Evolutionary conservation across 164 flowering plant species (phyloP).

Genomic region (Paratinospora sagittata): DNA sequence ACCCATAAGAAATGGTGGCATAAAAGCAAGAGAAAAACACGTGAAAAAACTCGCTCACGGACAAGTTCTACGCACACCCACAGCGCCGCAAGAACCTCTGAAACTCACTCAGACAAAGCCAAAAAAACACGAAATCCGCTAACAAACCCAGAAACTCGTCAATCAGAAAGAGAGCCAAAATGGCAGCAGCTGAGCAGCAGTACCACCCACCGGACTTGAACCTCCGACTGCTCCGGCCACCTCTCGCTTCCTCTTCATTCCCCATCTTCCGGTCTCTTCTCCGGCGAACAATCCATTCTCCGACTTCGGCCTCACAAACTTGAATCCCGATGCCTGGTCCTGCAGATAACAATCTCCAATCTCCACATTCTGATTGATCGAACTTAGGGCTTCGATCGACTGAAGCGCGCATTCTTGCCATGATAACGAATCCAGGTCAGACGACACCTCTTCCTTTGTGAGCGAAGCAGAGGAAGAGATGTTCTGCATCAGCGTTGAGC

Average conservation of each 20-base stretch:
- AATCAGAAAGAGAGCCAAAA: no score
- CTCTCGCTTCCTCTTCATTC: not conserved
- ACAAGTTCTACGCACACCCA: no score
- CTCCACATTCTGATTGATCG: not conserved
- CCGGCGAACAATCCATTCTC: no score
- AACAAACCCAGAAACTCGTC: no score
- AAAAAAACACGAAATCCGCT: no score
- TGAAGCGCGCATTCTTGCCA: slow-evolving; percentile 24
- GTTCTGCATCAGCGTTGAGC: slow-evolving; percentile 19
- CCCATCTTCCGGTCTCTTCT: not conserved
- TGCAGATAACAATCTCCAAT: not conserved
- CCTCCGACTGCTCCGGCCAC: not conserved
- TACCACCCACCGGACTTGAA: not conserved
- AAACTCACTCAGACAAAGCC: no score
- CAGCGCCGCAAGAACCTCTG: no score
- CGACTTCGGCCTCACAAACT: not conserved
- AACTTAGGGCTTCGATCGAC: slow-evolving; percentile 11
- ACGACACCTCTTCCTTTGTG: slow-evolving; percentile 16
- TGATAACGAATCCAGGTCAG: slow-evolving; percentile 11
- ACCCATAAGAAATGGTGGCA: no score
- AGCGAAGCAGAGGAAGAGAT: slow-evolving; percentile 13
- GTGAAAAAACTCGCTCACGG: no score
- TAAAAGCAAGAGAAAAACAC: no score
- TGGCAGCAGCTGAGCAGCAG: no score
- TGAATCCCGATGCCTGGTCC: not conserved